A percentile compares a stretch with the other conserved stretches of the same genome.
These are phyloP conservation scores for Ilex aquifolium DNA, from an alignment of 257 asterid genomes.

Conservation along the genomic window DNA sequence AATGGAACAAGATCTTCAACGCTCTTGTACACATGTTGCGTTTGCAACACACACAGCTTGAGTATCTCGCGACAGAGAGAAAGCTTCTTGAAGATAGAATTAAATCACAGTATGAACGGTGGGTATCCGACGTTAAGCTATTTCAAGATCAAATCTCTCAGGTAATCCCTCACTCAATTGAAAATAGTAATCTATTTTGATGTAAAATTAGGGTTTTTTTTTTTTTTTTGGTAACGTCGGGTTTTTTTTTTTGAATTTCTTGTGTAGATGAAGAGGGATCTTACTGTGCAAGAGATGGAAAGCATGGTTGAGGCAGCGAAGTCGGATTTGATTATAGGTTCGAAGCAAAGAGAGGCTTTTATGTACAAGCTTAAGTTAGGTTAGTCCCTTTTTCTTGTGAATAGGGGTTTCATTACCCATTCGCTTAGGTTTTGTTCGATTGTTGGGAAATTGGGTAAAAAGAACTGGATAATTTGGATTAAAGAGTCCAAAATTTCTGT, in stretches of 20 bases:
- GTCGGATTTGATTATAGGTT: slow-evolving; percentile 40
- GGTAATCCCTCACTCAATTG: slow-evolving; percentile 29
- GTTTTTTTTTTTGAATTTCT: slow-evolving; percentile 9
- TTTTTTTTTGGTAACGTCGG: neutral
- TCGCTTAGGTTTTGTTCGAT: neutral
- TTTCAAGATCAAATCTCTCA: slow-evolving; percentile 34
- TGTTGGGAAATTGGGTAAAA: neutral
- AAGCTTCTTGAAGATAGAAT: slow-evolving; percentile 50
- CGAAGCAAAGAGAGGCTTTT: slow-evolving; percentile 52
- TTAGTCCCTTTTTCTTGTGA: slow-evolving; percentile 19
- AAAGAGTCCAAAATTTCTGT: too few species aligned
- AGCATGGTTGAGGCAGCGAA: slow-evolving; percentile 35
- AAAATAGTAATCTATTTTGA: too few species aligned
- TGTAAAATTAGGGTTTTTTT: too few species aligned
- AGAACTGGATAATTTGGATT: too few species aligned
- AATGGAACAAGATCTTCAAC: slow-evolving; percentile 45
- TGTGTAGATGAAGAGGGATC: slow-evolving; percentile 27
- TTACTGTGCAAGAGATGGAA: slow-evolving; percentile 49
- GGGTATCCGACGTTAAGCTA: slow-evolving; percentile 23
- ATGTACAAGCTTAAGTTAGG: slow-evolving; percentile 57
- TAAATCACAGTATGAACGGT: slow-evolving; percentile 24
- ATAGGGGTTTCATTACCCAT: neutral
- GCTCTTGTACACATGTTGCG: slow-evolving; percentile 37
- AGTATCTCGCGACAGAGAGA: slow-evolving; percentile 34
- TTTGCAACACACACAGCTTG: slow-evolving; percentile 37